Evolutionary conservation across 805 yeast species (phyloP).

Genomic region (Candida nemodendra): DNA sequence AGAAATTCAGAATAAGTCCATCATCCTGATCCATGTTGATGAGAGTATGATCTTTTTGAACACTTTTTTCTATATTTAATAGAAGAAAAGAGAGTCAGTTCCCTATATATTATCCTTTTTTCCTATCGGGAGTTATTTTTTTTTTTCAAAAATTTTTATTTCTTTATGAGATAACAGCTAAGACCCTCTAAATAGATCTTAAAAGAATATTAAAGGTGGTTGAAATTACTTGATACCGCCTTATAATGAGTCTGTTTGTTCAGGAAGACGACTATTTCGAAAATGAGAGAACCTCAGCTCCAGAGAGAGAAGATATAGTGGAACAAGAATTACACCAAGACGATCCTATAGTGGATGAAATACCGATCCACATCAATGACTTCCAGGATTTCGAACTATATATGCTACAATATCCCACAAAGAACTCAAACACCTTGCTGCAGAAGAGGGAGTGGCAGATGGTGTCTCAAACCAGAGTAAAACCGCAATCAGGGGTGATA

Average conservation of each 20-base stretch:
- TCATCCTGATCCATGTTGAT: slow-evolving; percentile 46
- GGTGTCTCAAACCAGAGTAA: slow-evolving; percentile 47
- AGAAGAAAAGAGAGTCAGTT: too few species aligned
- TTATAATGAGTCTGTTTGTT: slow-evolving; percentile 32
- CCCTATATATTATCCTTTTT: too few species aligned
- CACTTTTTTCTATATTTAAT: too few species aligned
- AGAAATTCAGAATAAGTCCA: slow-evolving; percentile 74
- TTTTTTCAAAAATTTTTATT: not conserved
- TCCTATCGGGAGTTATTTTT: too few species aligned
- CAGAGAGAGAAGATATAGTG: slow-evolving; percentile 12
- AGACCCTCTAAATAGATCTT: not conserved
- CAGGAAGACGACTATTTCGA: slow-evolving; percentile 13
- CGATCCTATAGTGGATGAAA: slow-evolving; percentile 60
- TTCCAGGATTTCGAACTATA: slow-evolving; percentile 7
- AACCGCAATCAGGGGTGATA: slow-evolving; percentile 59
- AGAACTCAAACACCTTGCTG: slow-evolving; percentile 34
- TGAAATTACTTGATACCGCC: too few species aligned
- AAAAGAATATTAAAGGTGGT: not conserved
- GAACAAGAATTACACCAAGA: slow-evolving; percentile 37
- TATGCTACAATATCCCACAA: slow-evolving; percentile 26
- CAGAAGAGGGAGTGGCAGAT: slow-evolving; percentile 23
- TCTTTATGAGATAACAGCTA: not conserved
- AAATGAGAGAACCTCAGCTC: slow-evolving; percentile 5
- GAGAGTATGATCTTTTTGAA: not conserved
- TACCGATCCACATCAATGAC: slow-evolving; percentile 44